Conservation (phyloP, 2,329 filamentous ascomycete species). For the Colletotrichum sp. region DNA sequence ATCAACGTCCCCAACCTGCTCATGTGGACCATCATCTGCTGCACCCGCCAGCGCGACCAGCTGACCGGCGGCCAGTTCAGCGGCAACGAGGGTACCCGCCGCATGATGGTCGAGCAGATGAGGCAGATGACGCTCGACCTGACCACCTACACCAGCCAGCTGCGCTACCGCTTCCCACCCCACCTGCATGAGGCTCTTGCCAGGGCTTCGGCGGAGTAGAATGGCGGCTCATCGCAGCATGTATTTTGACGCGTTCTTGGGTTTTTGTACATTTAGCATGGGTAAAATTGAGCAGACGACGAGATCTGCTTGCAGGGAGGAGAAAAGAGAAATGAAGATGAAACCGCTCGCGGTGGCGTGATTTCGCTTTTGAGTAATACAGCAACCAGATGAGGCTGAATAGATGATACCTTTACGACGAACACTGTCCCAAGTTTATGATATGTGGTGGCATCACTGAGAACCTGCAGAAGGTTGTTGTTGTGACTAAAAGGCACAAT, state of each 20-base stretch:
- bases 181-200: constrained; percentile 89
- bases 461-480: neutral
- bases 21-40: constrained; percentile 91
- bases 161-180: constrained; percentile 88
- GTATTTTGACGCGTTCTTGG: neutral
- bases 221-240: neutral
- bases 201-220: constrained; percentile 73
- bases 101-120: constrained; percentile 71
- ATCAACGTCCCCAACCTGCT: constrained; percentile 90
- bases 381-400: neutral
- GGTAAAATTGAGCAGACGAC: neutral
- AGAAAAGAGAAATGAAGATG: neutral
- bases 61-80: constrained; percentile 76
- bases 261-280: neutral
- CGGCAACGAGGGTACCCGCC: constrained; percentile 69
- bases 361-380: constrained; percentile 15
- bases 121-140: constrained; percentile 85
- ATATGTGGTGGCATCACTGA: neutral
- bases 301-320: neutral
- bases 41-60: constrained; percentile 76
- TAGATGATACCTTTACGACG: neutral
- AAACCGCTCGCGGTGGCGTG: neutral
- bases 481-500: neutral
- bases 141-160: constrained; percentile 91
- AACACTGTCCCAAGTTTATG: neutral